phyloP scores from a whole-genome alignment of 371 early-diverging fungal genomes.

The Syncephalastrum monosporum region DNA sequence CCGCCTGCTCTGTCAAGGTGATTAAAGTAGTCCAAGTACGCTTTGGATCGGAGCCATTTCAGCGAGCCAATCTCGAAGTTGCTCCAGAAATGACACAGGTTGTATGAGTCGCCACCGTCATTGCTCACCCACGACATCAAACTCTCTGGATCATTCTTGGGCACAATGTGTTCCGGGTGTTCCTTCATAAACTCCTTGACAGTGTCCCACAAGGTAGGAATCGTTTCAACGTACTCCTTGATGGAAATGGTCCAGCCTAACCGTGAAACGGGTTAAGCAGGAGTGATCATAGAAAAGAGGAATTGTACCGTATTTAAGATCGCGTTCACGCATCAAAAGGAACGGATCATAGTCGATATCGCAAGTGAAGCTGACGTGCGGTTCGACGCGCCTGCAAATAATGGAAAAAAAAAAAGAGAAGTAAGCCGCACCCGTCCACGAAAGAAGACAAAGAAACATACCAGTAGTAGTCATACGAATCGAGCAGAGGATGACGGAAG shows the following conservation, averaged over 20 bases:
- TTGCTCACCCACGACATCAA: constrained; percentile 35
- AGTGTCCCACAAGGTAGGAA: constrained; percentile 79
- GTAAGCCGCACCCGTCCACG: background rate
- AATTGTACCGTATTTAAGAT: constrained; percentile 72
- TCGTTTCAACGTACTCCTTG: constrained; percentile 75
- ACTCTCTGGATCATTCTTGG: constrained; percentile 20
- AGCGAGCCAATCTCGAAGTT: constrained; percentile 96
- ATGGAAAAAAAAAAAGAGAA: background rate
- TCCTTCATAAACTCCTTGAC: constrained; percentile 52
- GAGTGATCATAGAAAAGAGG: constrained; percentile 72
- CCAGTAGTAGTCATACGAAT: constrained; percentile 94
- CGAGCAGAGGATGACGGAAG: constrained; percentile 75
- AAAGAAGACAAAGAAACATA: constrained; percentile 54
- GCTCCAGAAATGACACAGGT: constrained; percentile 93
- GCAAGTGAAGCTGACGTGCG: constrained; percentile 87
- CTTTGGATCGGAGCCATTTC: constrained; percentile 70
- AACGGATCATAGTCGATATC: constrained; percentile 94
- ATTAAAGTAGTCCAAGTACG: constrained; percentile 77
- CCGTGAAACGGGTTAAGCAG: constrained; percentile 1
- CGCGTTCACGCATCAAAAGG: constrained; percentile 72
- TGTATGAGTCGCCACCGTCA: constrained; percentile 47
- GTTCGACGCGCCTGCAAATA: constrained; percentile 86
- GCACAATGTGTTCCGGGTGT: constrained; percentile 43
- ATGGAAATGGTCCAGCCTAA: constrained; percentile 70
- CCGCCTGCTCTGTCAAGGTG: constrained; percentile 85